Evolutionary conservation across 805 yeast genomes (phyloP), one percentile per base, ranked within the genome.

Genomic region (Nakazawaea molendinolei): DNA sequence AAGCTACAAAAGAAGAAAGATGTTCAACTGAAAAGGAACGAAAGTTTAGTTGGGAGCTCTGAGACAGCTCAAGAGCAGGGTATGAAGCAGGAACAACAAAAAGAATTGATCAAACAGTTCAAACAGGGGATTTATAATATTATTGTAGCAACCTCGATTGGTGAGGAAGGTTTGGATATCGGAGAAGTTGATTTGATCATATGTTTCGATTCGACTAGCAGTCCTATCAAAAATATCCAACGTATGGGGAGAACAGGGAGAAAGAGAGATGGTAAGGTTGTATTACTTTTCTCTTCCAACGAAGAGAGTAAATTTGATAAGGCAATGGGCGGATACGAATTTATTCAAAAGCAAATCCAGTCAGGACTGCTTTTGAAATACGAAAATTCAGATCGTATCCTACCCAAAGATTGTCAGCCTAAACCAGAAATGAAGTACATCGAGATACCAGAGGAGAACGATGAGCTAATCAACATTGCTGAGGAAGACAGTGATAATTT

Each of bases 231-330:
- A 41, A 87, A 84, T 47, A 72, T 92, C 27, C 99, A 92, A 55
- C 65, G 99, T 48, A 86, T 92, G 94, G 99, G 99, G 19, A 76
- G 99, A 61, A 92, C 99, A 0, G 99, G 98, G 14, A 79, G 99
- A 60, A 86, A 86, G 52, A 65, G 96, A 47, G 86, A 84, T 47
- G 99, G 99, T 27, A 73, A 71, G 40, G 84, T 92, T 2, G 61
- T 86, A 4, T 58, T 89, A 24, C 57, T 92, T 5, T 75, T 90
- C 49, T 74, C 95, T 7, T 71, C 81, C 9, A 76, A 76, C 44
- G 99, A 92, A 56, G 74, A 80, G 38, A 50, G 60, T 5, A 94
- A 90, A 51, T 85, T 86, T 52, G 84, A 82, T 30, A 74, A 79
- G 46, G 89, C 97, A 0, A 76, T 86, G 82, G 80, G 71, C 20